Evolutionary conservation across 2,329 filamentous ascomycete genomes (phyloP).

Genomic region (Aspergillus pseudonomiae): DNA sequence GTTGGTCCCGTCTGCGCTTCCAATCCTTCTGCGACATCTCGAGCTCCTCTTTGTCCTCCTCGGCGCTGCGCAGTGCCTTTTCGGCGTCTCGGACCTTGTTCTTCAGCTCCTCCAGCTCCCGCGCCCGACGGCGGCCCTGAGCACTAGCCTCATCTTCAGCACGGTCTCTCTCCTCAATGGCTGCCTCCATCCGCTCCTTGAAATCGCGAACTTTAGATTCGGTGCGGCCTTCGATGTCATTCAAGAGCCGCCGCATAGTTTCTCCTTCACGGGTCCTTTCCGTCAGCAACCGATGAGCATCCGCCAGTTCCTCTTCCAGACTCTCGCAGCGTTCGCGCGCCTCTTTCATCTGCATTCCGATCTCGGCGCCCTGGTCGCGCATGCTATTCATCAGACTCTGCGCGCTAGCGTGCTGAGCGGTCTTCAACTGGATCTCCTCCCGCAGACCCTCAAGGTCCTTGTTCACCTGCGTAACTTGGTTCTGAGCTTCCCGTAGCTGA

Average conservation of each 20-base stretch:
- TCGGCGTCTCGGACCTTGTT: constrained; percentile 79
- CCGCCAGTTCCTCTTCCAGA: constrained; percentile 87
- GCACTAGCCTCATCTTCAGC: constrained; percentile 88
- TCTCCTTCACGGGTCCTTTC: constrained; percentile 91
- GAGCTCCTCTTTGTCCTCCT: constrained; percentile 76
- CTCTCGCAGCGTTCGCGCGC: constrained; percentile 78
- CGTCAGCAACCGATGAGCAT: constrained; percentile 81
- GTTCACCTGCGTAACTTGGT: constrained; percentile 68
- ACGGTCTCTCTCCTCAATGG: constrained; percentile 90
- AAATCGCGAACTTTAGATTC: constrained; percentile 85
- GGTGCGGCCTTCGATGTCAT: constrained; percentile 81
- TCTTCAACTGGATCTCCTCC: constrained; percentile 82
- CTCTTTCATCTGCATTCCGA: constrained; percentile 90
- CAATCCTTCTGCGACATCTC: constrained; percentile 74
- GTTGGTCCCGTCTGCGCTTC: constrained; percentile 71
- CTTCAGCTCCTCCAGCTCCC: constrained; percentile 86
- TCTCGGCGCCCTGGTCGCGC: constrained; percentile 87
- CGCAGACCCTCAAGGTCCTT: constrained; percentile 69
- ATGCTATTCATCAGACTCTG: constrained; percentile 87
- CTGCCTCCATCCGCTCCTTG: constrained; percentile 82
- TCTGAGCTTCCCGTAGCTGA: constrained; percentile 74
- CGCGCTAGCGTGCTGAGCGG: constrained; percentile 80
- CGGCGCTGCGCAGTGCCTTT: constrained; percentile 69
- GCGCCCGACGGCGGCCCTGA: constrained; percentile 71
- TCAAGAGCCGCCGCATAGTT: constrained; percentile 87